Evolutionary conservation across 768 basidiomycete species (phyloP).

Genomic region (Lactarius hatsudake): DNA sequence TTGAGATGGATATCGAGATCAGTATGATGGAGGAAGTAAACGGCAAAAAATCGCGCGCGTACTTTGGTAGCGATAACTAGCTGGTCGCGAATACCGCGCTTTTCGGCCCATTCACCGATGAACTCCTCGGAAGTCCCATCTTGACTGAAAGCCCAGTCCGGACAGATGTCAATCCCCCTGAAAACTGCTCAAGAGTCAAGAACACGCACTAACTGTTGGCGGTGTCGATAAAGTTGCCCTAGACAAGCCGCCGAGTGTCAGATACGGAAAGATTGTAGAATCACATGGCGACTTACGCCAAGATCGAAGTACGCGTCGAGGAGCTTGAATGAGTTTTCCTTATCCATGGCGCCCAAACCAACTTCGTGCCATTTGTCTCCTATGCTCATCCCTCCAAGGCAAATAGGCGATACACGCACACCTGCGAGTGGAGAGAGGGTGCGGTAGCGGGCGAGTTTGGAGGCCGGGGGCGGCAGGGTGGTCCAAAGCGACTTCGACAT

Average conservation of each 20-base stretch:
- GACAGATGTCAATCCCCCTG: neutral
- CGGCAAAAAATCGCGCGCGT: neutral
- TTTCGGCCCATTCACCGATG: conserved; percentile 44
- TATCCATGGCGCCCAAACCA: conserved; percentile 36
- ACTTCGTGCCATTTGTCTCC: conserved; percentile 39
- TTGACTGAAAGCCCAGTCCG: conserved; percentile 22
- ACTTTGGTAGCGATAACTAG: conserved; percentile 36
- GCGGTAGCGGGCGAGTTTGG: conserved; percentile 34
- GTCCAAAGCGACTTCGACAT: neutral
- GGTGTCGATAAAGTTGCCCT: conserved; percentile 37
- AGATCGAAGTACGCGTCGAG: conserved; percentile 40
- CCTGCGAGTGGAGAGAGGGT: conserved; percentile 37
- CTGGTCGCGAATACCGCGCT: conserved; percentile 37
- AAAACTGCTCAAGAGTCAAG: neutral
- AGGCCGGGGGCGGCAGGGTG: conserved; percentile 27
- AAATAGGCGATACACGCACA: conserved; percentile 39
- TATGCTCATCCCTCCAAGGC: conserved; percentile 40
- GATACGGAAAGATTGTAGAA: too few relatives aligned
- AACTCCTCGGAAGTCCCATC: conserved; percentile 35
- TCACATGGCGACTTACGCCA: conserved; percentile 26
- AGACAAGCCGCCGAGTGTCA: neutral
- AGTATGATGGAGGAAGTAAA: neutral
- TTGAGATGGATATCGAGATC: conserved; percentile 1
- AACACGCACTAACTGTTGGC: conserved; percentile 37
- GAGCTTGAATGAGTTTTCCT: conserved; percentile 39